phyloP scores from a whole-genome alignment of 176 grass and related monocot genomes.

The Avena sativa region DNA sequence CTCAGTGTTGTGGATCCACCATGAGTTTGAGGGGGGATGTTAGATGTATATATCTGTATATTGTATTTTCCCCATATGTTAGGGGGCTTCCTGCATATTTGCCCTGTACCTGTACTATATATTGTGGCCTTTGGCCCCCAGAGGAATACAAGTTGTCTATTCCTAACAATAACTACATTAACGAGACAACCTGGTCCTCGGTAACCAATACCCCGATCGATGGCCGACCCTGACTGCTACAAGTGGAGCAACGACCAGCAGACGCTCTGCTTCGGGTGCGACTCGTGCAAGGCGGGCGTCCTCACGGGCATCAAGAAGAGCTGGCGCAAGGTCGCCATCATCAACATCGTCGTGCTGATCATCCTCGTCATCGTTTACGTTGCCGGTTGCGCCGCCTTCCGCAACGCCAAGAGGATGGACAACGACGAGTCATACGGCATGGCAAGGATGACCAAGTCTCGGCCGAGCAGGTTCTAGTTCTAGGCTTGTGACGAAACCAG shows the following conservation, averaged over 20 bases:
- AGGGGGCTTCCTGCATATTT: too few species aligned
- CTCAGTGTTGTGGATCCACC: too few species aligned
- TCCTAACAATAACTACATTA: conserved; percentile 40
- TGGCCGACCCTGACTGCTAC: conserved; percentile 40
- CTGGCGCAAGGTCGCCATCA: conserved; percentile 93
- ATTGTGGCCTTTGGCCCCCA: too few species aligned
- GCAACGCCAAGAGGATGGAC: conserved; percentile 79
- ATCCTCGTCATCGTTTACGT: conserved; percentile 90
- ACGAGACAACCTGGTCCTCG: conserved; percentile 61
- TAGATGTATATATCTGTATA: too few species aligned
- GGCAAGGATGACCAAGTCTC: conserved; percentile 74
- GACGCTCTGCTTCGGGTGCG: conserved; percentile 65
- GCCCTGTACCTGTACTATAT: too few species aligned
- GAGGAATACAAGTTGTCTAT: too few species aligned
- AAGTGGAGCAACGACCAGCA: conserved; percentile 87
- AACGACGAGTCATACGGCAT: conserved; percentile 74
- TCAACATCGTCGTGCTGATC: conserved; percentile 92
- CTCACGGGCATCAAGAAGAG: conserved; percentile 81
- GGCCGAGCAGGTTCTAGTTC: conserved; percentile 82
- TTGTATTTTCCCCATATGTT: too few species aligned
- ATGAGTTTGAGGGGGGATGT: too few species aligned
- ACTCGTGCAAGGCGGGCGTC: conserved; percentile 94
- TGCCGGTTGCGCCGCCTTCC: conserved; percentile 75
- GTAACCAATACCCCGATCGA: background rate
- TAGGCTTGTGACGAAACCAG: conserved; percentile 7